Base-by-base conservation (phyloP, 768 basidiomycete species). In the Mrakia frigida region DNA sequence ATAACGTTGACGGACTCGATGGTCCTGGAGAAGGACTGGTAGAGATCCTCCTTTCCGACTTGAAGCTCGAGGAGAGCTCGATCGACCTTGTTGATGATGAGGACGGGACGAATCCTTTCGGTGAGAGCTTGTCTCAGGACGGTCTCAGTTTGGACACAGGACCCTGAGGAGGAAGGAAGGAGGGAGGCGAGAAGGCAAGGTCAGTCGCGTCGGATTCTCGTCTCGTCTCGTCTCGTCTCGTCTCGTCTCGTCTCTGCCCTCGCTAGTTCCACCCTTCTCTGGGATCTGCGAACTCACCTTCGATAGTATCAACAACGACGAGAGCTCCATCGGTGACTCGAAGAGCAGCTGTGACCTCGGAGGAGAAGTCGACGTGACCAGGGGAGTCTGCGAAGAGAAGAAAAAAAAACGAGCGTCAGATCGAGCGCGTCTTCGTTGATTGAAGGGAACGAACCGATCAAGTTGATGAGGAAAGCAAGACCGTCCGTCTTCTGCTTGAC, bases 81-180 rank as follows among this genome's bases (percentile, higher is more conserved):
- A 86, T 99, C 97, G 82, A 99, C 94, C 88, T 99, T 99, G 90
- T 99, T 99, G 87, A 99, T 97, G 86, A 98, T 89, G 81, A 98
- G 90, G 82, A 99, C 97, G 80, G 97, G 97, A 87, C 96, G 98
- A 87, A 99, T 98, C 84, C 97, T 94, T 87, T 99, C 97, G 60
- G 90, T 89, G 59, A 99, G 89, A 73, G 97, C 92, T 83, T 99
- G 97, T 80, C 97, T 94, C 75, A 99, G 89, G 75, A 99, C 97
- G 23, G 61, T 63, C 14, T 63, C 61, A 33, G 61, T 63, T 16
- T 63, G 61, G 61, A 63, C 61, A 33, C 61, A 63, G 61, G 35
- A 33, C 13, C 56, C 56, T 56, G 56, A 28, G 9, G 13, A 7
- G 56, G 7, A 11, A 28, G 25, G 23, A 7, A n/a, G n/a, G 56